Conservation (phyloP, 495 filamentous ascomycete genomes). For the Neurospora intermedia region DNA sequence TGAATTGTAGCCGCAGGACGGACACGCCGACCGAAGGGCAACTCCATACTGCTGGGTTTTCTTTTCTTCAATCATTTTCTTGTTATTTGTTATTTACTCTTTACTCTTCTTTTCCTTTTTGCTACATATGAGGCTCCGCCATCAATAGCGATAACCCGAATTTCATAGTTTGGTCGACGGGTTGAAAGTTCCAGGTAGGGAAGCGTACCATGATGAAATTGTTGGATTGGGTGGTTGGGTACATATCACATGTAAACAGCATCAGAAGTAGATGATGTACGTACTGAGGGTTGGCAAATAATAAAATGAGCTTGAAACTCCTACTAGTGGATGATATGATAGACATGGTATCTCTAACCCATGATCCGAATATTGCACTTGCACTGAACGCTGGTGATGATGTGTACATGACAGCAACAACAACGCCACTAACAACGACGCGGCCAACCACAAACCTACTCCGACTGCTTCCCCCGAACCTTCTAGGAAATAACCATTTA, state of each 20-base stretch:
- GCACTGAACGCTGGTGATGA: neutral
- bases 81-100: no score
- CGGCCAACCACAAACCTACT: neutral
- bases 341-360: neutral
- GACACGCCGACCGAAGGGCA: no score
- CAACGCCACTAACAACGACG: neutral
- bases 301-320: neutral
- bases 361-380: neutral
- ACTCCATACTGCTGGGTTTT: no score
- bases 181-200: neutral
- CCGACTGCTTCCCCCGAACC: neutral
- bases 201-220: neutral
- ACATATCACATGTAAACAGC: neutral
- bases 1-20: neutral
- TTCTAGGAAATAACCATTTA: neutral
- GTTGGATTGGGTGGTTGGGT: neutral
- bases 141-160: neutral
- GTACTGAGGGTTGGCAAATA: neutral
- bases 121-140: neutral
- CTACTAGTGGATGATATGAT: neutral
- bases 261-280: neutral
- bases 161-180: neutral
- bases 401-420: constrained; percentile 6
- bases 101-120: no score
- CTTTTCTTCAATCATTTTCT: no score